These are phyloP conservation scores for Lasiodiplodia citricola DNA, from an alignment of 2,329 filamentous ascomycete species.

Conservation along the genomic window DNA sequence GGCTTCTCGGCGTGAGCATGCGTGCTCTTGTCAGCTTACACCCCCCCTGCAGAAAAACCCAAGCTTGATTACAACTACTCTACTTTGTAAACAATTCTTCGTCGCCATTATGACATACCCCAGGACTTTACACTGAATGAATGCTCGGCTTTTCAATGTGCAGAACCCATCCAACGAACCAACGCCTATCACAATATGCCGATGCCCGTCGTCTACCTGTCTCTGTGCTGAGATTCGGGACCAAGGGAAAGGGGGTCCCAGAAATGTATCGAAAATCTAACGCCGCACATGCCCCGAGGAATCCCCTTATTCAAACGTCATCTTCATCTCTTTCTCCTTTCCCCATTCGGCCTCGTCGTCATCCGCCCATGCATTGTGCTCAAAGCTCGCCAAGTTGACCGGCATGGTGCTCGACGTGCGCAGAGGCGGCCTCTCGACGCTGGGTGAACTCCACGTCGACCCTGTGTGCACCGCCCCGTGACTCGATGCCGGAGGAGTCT, in stretches of 20 bases:
- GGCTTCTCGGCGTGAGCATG: neutral
- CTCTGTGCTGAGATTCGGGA: neutral
- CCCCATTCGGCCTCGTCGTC: conserved; percentile 54
- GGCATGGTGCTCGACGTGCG: conserved; percentile 39
- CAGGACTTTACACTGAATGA: neutral
- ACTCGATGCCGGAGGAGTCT: conserved; percentile 31
- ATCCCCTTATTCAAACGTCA: conserved; percentile 50
- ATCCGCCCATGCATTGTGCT: conserved; percentile 55
- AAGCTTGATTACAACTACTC: conserved; percentile 8
- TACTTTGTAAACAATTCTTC: neutral
- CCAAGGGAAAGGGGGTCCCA: neutral
- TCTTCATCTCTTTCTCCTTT: conserved; percentile 53
- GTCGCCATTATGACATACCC: neutral
- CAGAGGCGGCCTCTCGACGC: conserved; percentile 37
- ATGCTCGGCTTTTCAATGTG: conserved; percentile 11
- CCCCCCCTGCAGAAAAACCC: neutral
- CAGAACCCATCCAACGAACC: conserved; percentile 5
- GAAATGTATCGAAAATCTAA: neutral
- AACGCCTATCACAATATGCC: conserved; percentile 21
- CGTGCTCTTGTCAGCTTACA: conserved; percentile 21
- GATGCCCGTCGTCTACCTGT: neutral
- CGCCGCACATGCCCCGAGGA: neutral
- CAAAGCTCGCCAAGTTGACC: conserved; percentile 30
- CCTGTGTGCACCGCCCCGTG: conserved; percentile 29
- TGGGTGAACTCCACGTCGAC: conserved; percentile 31